phyloP scores from a whole-genome alignment of 2,329 filamentous ascomycete genomes.

The Penicillium capsulatum region DNA sequence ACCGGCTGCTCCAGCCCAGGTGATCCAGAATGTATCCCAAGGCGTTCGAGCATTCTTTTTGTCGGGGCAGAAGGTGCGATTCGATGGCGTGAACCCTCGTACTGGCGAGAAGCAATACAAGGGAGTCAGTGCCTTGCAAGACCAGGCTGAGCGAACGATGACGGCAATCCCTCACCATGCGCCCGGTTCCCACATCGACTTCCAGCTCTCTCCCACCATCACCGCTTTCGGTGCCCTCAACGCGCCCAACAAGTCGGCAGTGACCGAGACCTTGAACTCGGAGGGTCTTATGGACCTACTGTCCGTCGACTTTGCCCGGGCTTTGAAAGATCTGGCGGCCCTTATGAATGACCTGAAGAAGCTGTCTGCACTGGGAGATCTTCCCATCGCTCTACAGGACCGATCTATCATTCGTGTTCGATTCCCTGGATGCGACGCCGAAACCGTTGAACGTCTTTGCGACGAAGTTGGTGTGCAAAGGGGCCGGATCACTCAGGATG shows the following conservation, averaged over 20 bases:
- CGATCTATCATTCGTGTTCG: constrained; percentile 69
- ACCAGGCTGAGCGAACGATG: constrained; percentile 67
- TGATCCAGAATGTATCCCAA: constrained; percentile 91
- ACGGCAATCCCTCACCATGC: constrained; percentile 48
- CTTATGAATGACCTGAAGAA: constrained; percentile 77
- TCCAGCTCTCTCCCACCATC: constrained; percentile 80
- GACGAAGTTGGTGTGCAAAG: constrained; percentile 80
- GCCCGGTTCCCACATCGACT: constrained; percentile 83
- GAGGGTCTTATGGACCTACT: constrained; percentile 81
- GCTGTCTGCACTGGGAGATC: constrained; percentile 71
- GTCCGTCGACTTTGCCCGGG: constrained; percentile 80
- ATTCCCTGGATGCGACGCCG: constrained; percentile 84
- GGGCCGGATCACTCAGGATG: constrained; percentile 74
- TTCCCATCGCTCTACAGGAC: constrained; percentile 71
- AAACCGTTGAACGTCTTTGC: constrained; percentile 76
- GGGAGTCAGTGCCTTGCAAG: constrained; percentile 67
- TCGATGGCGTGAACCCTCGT: constrained; percentile 66
- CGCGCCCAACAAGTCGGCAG: constrained; percentile 32
- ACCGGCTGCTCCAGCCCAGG: constrained; percentile 78
- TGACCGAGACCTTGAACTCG: constrained; percentile 64
- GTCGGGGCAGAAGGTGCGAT: constrained; percentile 83
- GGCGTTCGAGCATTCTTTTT: constrained; percentile 88
- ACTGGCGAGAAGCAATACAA: constrained; percentile 77
- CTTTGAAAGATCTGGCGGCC: constrained; percentile 75
- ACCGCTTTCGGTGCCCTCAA: constrained; percentile 74